Base-by-base conservation (phyloP, 768 basidiomycete species). In the Macrocybe gigantea region DNA sequence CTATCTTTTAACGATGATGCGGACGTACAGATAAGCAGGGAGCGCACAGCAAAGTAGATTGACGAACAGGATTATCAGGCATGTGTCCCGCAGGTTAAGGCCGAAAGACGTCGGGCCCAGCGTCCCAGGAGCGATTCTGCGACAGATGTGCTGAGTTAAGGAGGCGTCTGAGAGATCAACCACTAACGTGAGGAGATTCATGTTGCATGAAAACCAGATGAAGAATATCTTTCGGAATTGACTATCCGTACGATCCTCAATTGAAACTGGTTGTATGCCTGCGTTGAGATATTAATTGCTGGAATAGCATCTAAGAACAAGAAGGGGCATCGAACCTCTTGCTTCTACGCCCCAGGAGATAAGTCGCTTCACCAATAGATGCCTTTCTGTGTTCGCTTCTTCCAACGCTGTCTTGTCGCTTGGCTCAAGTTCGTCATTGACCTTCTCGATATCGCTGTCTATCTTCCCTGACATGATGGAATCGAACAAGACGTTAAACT, bases 211-310 rank as follows among this genome's bases (percentile, higher is more conserved):
- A 58, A 88, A 82, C 82, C 83, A 89, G 7, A 87, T 71, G 64
- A 88, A 87, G 68, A 88, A 88, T 30, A 85, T 72, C 54, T 87
- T 85, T 62, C 68, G 76, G 56, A 77, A 78, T 44, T 80, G 80
- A 7, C 69, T 75, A 52, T 83, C 83, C 6, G 66, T 78, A 35
- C 84, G 74, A 47, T 80, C 71, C 38, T 79, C 75, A 9, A 67
- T 52, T 2, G 76, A 68, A 0, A 84, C 79, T 8, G 85, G 85
- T 22, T 72, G 61, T 33, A 79, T 78, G 0, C 83, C 82, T 74
- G 48, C 33, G 41, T 33, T 34, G 30, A 43, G 30, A 22, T 4
- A 22, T 29, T 22, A 33, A n/a, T 9, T 35, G 15, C 14, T 31
- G 35, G 32, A 29, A 33, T 11, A 39, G 8, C 36, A 15, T 13